Evolutionary conservation across 2,329 filamentous ascomycete species (phyloP), one percentile per base, ranked within the genome.

Genomic region (Achaetomium macrosporum): DNA sequence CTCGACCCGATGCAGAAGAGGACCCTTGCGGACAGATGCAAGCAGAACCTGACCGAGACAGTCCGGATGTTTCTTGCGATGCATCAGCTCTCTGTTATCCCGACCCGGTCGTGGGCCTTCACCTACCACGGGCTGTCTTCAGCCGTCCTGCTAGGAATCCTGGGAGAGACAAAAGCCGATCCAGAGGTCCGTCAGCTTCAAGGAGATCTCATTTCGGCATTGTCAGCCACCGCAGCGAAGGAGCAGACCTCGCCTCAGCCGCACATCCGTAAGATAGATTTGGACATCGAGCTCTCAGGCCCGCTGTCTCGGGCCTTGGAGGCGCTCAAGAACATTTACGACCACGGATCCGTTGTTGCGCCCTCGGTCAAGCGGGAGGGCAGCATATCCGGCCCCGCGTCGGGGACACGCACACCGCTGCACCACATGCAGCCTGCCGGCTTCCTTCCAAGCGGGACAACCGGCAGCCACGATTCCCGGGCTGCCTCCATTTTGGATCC

Each of bases 51-150:
- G 25, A 79, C 79, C 6, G 81, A 85, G 63, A 85, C 82, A 12
- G 82, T 85, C 11, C 76, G 80, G 39, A 85, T 85, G 82, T 85
- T 85, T 62, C 70, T 85, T 19, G 79, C 82, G 15, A 85, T 85
- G 82, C 82, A 85, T 64, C 82, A 84, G 57, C 69, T 85, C 30
- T 84, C 81, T 2, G 78, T 83, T 9, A 84, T 85, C 43, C 82
- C 82, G 1, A 85, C 82, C 0, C 73, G 82, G 25, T 84, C 80
- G 52, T 85, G 82, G 82, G 82, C 82, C 0, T 85, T 85, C 56
- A 85, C 82, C 1, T 85, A 85, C 53, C 81, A 85, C 60, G 81
- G 82, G 1, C 73, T 85, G 8, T 85, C 82, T 9, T 85, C 82
- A 0, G 82, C 82, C 1, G 73, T 85, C 3, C 70, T 85, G 3